A percentile compares a stretch with the other conserved stretches of the same genome.
Evolutionary conservation across 495 filamentous ascomycete genomes (phyloP).

Genomic region (Penicillium cinerascens): DNA sequence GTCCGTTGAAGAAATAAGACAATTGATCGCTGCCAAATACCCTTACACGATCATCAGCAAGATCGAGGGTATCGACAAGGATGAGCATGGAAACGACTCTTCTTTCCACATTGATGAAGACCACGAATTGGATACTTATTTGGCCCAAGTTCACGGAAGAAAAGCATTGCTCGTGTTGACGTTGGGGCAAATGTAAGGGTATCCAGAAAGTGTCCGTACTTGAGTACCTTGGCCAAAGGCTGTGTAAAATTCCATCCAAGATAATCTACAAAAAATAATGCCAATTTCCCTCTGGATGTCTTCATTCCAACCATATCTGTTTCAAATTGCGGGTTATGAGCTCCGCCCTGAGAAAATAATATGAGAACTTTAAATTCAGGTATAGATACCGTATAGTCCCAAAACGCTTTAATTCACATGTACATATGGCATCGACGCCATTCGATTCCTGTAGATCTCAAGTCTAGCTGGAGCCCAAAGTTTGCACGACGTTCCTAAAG

Average conservation of each 20-base stretch:
- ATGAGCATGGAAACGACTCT: slow-evolving; percentile 54
- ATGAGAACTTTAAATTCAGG: background rate
- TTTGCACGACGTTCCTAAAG: slow-evolving; percentile 66
- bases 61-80: slow-evolving; percentile 64
- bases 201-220: background rate
- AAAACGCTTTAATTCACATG: slow-evolving; percentile 11
- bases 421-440: slow-evolving; percentile 5
- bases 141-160: slow-evolving; percentile 57
- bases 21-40: slow-evolving; percentile 52
- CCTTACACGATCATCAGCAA: slow-evolving; percentile 51
- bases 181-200: slow-evolving; percentile 23
- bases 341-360: background rate
- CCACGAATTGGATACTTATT: slow-evolving; percentile 65
- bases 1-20: slow-evolving; percentile 54
- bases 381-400: slow-evolving; percentile 16
- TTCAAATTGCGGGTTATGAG: background rate
- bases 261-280: background rate
- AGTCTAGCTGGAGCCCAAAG: slow-evolving; percentile 23
- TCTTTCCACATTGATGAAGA: slow-evolving; percentile 61
- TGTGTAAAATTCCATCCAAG: background rate
- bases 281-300: background rate
- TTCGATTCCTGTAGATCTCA: background rate
- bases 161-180: slow-evolving; percentile 65
- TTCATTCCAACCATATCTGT: background rate
- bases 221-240: background rate